phyloP scores from a whole-genome alignment of 352 stramenopile genomes.

The Pythium folliculosum region DNA sequence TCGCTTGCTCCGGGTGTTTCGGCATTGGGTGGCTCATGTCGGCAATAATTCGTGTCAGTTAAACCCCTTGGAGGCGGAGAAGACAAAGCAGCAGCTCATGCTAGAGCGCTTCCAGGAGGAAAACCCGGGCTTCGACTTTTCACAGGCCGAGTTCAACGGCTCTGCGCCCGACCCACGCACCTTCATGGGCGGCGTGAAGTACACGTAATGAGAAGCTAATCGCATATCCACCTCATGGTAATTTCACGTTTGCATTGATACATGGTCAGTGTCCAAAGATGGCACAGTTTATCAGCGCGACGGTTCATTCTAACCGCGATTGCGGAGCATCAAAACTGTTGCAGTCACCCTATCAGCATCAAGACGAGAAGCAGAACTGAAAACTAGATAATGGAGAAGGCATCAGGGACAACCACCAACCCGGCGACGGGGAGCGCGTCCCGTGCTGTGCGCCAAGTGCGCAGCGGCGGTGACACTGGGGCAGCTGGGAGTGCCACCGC shows the following conservation, averaged over 20 bases:
- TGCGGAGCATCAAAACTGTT: constrained; percentile 1
- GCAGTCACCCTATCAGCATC: not conserved
- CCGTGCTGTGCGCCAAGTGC: constrained; percentile 38
- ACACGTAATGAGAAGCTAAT: constrained; percentile 41
- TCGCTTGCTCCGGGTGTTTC: not conserved
- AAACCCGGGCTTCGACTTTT: constrained; percentile 99
- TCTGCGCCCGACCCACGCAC: constrained; percentile 93
- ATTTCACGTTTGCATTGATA: not conserved
- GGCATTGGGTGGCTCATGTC: not conserved
- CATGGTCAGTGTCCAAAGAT: constrained; percentile 7
- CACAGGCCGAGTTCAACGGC: constrained; percentile 96
- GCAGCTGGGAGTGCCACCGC: constrained; percentile 3
- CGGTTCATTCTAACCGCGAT: not conserved
- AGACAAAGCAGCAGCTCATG: constrained; percentile 96
- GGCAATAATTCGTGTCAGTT: constrained; percentile 26
- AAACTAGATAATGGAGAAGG: constrained; percentile 23
- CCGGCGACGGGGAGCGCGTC: constrained; percentile 31
- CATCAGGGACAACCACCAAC: constrained; percentile 17
- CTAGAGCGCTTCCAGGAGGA: constrained; percentile 98
- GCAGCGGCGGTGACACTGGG: constrained; percentile 37
- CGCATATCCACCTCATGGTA: not conserved
- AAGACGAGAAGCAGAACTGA: not conserved
- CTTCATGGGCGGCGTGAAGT: constrained; percentile 97
- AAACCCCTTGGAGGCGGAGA: constrained; percentile 90
- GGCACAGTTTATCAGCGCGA: not conserved